Conservation (phyloP, 805 yeast species). For the Metschnikowia shivogae region DNA sequence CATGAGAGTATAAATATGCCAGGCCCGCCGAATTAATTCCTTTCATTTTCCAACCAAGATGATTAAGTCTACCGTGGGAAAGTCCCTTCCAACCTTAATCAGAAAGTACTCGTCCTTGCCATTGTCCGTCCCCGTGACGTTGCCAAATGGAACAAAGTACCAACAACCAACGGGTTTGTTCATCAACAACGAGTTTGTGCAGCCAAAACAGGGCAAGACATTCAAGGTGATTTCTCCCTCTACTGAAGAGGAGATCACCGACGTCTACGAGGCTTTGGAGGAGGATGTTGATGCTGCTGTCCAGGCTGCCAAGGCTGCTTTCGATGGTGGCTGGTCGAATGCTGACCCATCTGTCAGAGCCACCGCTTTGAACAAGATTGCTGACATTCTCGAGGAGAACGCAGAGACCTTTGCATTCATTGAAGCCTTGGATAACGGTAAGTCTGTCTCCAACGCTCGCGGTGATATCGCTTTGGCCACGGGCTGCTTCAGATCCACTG, state of each 20-base stretch:
- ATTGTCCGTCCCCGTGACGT: constrained; percentile 42
- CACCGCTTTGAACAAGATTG: constrained; percentile 60
- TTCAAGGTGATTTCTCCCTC: constrained; percentile 63
- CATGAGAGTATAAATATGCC: constrained; percentile 1
- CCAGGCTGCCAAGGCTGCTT: constrained; percentile 77
- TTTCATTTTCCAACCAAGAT: not conserved
- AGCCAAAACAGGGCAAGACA: constrained; percentile 53
- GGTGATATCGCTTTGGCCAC: constrained; percentile 74
- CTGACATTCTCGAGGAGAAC: constrained; percentile 71
- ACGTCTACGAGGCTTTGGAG: constrained; percentile 68
- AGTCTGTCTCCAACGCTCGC: constrained; percentile 63
- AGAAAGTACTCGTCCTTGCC: constrained; percentile 21
- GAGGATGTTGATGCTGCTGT: constrained; percentile 86
- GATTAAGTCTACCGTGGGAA: constrained; percentile 8
- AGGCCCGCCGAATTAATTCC: not conserved
- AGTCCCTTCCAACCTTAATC: not conserved
- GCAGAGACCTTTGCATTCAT: constrained; percentile 70
- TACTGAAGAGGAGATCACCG: constrained; percentile 65
- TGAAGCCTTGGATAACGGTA: constrained; percentile 89
- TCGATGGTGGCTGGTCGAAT: constrained; percentile 62
- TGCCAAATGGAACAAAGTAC: constrained; percentile 71
- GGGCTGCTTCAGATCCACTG: constrained; percentile 73
- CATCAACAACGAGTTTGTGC: constrained; percentile 78
- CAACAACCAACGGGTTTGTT: constrained; percentile 86
- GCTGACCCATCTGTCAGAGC: constrained; percentile 68